These are phyloP conservation scores for Cucumis variabilis DNA, from an alignment of 331 rosid species.

Conservation along the genomic window DNA sequence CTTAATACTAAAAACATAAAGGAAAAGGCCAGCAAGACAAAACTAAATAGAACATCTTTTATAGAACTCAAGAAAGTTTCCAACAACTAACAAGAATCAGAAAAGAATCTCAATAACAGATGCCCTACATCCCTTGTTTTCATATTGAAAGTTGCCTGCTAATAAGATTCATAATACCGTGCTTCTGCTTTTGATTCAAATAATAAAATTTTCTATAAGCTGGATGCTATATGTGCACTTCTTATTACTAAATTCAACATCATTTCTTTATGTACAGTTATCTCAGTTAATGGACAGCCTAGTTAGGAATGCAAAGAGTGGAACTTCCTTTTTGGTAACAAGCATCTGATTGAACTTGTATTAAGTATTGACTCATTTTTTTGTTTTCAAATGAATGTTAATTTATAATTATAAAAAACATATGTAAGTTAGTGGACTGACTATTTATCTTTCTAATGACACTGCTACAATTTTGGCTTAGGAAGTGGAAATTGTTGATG, in stretches of 20 bases:
- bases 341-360: conserved; percentile 29
- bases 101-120: too few relatives aligned
- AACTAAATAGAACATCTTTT: too few relatives aligned
- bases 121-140: neutral
- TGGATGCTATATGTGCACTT: conserved; percentile 20
- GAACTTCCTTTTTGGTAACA: conserved; percentile 69
- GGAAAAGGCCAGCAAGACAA: too few relatives aligned
- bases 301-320: conserved; percentile 67
- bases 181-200: neutral
- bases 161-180: neutral
- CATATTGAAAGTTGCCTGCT: conserved; percentile 1
- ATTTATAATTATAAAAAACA: neutral
- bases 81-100: too few relatives aligned
- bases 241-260: conserved; percentile 18
- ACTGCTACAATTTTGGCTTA: conserved; percentile 44
- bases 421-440: conserved; percentile 27
- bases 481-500: conserved; percentile 84
- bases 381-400: neutral
- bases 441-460: conserved; percentile 34
- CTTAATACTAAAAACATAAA: conserved; percentile 5
- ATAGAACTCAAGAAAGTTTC: too few relatives aligned
- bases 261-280: conserved; percentile 61
- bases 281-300: conserved; percentile 75
- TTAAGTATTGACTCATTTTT: neutral
- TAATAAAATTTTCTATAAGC: conserved; percentile 12